Percentiles rank a stretch among this genome's conserved stretches.
These are phyloP conservation scores for Naganishia sp. DNA, from an alignment of 1,284 basidiomycete species.

Conservation along the genomic window DNA sequence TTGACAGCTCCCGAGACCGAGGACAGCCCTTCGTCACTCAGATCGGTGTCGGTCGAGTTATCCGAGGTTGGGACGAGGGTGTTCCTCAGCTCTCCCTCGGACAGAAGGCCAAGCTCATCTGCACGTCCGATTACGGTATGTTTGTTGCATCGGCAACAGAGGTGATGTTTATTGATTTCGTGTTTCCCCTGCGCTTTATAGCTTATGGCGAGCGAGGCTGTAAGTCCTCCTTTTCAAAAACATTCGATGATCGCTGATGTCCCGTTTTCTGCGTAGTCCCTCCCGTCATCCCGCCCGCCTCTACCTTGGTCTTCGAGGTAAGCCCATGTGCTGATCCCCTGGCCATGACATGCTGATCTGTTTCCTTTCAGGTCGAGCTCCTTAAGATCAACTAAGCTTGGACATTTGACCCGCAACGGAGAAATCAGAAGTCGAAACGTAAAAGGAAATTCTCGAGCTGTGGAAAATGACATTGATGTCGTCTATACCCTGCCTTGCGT, in stretches of 20 bases:
- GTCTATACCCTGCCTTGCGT: too few relatives aligned
- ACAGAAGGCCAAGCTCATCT: constrained; percentile 59
- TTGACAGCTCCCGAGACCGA: constrained; percentile 56
- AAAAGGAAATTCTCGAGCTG: too few relatives aligned
- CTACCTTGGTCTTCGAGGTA: constrained; percentile 67
- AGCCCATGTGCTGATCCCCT: constrained; percentile 70
- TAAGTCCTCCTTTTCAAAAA: constrained; percentile 4
- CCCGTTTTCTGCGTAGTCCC: constrained; percentile 71
- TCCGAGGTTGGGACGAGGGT: constrained; percentile 86
- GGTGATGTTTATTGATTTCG: constrained; percentile 40
- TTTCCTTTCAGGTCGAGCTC: constrained; percentile 72
- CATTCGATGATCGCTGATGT: background rate
- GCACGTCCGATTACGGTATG: constrained; percentile 52
- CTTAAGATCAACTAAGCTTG: constrained; percentile 63
- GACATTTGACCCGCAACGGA: background rate
- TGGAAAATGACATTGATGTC: too few relatives aligned
- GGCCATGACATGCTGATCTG: constrained; percentile 72
- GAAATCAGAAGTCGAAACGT: background rate
- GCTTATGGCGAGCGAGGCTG: constrained; percentile 31
- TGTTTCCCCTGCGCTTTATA: constrained; percentile 51
- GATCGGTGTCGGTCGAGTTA: constrained; percentile 76
- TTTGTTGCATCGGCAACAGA: background rate
- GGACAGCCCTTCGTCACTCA: constrained; percentile 66
- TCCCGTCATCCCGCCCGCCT: constrained; percentile 74
- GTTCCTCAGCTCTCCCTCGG: constrained; percentile 61